Evolutionary conservation across 176 grass and related monocot species (phyloP), one percentile per base, ranked within the genome.

Genomic region (Eragrostis curvula): DNA sequence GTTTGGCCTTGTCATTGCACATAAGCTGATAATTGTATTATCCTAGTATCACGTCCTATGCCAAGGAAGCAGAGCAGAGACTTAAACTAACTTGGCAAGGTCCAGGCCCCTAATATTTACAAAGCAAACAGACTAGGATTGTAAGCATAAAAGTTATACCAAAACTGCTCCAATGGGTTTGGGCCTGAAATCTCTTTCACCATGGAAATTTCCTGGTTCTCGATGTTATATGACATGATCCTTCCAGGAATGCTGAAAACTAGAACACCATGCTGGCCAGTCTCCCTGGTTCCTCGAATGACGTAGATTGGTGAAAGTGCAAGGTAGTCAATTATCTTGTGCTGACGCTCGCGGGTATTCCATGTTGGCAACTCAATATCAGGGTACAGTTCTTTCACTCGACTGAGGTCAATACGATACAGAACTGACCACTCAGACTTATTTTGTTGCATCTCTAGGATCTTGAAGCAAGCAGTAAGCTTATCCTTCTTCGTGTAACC

Each of bases 261-360:
- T 23, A 44, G 20, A 39, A n/a, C 9, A 23, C 65, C 66, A 68
- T 44, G 66, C 40, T 68, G 20, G 17, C 64, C 17, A 42, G 64
- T 21, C 32, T 67, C 18, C 16, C 61, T 8, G 8, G 18, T 5
- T 41, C 36, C 36, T 67, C 36, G 64, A 67, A 42, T 42, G 36
- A 67, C 32, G 41, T n/a, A 67, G 32, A 67, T 42, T 42, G 64
- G 64, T 42, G 64, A 42, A 41, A 67, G 64, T 21, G 64, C 64
- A 21, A 42, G 64, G 64, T 21, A 21, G 64, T 67, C 64, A 41
- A 67, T 67, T 67, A 67, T 42, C 30, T 66, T 66, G 30, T 66
- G 16, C 63, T 20, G 63, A 66, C 18, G 30, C 15, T 16, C 0
- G 16, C 30, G 15, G 20, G 63, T 66, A 40, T 40, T 7, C 32